Percentiles rank a stretch among this genome's conserved stretches.
Evolutionary conservation across 106 monocot genomes (phyloP).

Genomic region (Allium sativum): DNA sequence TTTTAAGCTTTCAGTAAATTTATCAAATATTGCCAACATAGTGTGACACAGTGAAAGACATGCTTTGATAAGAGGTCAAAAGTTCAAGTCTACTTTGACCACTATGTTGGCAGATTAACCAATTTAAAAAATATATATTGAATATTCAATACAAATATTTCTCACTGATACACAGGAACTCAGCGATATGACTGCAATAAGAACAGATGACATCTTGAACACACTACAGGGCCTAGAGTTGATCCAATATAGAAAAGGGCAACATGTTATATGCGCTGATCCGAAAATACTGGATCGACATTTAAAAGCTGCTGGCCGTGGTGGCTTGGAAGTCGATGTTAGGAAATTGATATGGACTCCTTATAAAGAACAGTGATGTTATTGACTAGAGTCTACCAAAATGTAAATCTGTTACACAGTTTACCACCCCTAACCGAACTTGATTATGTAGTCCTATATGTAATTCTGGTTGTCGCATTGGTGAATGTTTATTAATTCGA

Average conservation of each 20-base stretch:
- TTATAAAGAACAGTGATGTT: conserved; percentile 38
- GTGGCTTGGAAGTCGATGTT: conserved; percentile 51
- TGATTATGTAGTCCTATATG: not conserved
- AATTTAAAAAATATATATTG: too few relatives aligned
- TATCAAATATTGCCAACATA: too few relatives aligned
- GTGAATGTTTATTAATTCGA: too few relatives aligned
- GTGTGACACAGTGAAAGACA: too few relatives aligned
- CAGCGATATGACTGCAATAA: conserved; percentile 57
- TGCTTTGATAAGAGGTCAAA: not conserved
- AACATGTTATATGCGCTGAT: conserved; percentile 47
- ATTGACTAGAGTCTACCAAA: not conserved
- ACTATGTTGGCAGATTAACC: too few relatives aligned
- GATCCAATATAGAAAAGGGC: conserved; percentile 63
- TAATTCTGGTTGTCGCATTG: too few relatives aligned
- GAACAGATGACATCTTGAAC: conserved; percentile 43
- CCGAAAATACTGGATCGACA: conserved; percentile 61
- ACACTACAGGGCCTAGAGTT: conserved; percentile 47
- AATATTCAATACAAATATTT: not conserved
- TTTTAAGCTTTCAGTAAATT: not conserved
- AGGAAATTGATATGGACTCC: conserved; percentile 59
- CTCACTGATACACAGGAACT: conserved; percentile 27
- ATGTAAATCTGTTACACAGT: not conserved
- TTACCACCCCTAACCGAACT: too few relatives aligned
- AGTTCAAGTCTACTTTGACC: not conserved
- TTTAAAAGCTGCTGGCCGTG: conserved; percentile 48